A percentile compares a stretch with the other conserved stretches of the same genome.
Conservation (phyloP, 768 basidiomycete genomes). For the Russula sp. region DNA sequence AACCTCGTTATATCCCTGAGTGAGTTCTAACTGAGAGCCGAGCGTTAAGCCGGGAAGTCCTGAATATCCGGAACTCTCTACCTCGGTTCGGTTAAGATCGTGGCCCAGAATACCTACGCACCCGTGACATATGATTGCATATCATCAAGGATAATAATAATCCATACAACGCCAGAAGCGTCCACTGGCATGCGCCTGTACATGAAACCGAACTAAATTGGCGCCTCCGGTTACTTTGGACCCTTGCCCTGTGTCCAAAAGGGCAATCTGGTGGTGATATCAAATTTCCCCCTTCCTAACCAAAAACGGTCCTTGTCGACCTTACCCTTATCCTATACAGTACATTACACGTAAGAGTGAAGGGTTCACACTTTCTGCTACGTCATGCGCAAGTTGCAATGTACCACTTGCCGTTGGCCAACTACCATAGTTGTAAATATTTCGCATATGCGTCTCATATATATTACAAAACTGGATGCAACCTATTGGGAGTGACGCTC, state of each 20-base stretch:
- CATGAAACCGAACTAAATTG: neutral
- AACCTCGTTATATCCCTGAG: constrained; percentile 7
- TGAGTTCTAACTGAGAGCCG: neutral
- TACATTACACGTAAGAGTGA: too few relatives aligned
- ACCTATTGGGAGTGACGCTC: neutral
- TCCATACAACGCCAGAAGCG: neutral
- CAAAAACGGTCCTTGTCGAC: too few relatives aligned
- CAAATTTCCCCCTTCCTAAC: too few relatives aligned
- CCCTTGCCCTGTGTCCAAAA: too few relatives aligned
- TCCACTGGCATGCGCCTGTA: neutral
- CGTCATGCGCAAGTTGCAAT: neutral
- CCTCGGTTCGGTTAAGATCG: constrained; percentile 13
- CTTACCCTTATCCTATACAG: too few relatives aligned
- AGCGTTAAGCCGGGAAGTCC: neutral
- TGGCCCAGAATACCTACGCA: neutral
- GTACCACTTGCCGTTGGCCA: neutral
- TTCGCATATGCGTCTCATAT: neutral
- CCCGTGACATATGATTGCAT: neutral
- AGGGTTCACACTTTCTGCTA: neutral
- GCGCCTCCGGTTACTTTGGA: too few relatives aligned
- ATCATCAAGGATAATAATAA: neutral
- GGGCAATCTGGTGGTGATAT: too few relatives aligned
- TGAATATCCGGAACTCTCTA: neutral
- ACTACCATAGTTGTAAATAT: neutral
- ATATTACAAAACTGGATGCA: neutral